These are phyloP conservation scores for Arthrobotrys megalospora DNA, from an alignment of 2,329 filamentous ascomycete species.

Conservation along the genomic window DNA sequence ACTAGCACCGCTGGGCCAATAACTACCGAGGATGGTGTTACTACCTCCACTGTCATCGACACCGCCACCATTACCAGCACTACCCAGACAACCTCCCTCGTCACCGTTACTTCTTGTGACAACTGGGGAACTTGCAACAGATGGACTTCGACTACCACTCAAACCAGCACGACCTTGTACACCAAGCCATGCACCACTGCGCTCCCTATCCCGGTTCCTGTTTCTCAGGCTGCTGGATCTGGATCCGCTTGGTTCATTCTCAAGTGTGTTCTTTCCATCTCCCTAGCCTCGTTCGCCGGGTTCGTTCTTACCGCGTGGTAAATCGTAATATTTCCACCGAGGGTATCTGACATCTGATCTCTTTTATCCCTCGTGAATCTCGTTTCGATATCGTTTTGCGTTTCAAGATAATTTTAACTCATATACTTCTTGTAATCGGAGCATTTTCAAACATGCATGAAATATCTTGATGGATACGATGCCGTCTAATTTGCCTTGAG, in stretches of 20 bases:
- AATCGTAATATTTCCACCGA: no score
- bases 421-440: conserved; percentile 4
- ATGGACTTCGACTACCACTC: conserved; percentile 56
- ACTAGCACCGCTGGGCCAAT: conserved; percentile 19
- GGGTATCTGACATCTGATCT: background rate
- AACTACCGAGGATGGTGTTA: conserved; percentile 20
- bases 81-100: conserved; percentile 31
- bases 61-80: conserved; percentile 46
- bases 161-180: conserved; percentile 49
- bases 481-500: no score
- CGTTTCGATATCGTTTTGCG: background rate
- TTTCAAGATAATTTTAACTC: background rate
- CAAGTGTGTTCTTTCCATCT: conserved; percentile 36
- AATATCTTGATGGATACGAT: no score
- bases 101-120: conserved; percentile 47
- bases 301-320: conserved; percentile 42
- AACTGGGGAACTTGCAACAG: conserved; percentile 39
- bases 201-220: conserved; percentile 50
- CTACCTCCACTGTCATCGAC: conserved; percentile 48
- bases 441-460: background rate
- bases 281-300: conserved; percentile 32
- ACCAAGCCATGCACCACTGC: conserved; percentile 48
- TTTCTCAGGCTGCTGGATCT: conserved; percentile 33
- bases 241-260: conserved; percentile 33
- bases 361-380: background rate